These are phyloP conservation scores for Punctularia strigosozonata DNA, from an alignment of 768 basidiomycete species.

Conservation along the genomic window DNA sequence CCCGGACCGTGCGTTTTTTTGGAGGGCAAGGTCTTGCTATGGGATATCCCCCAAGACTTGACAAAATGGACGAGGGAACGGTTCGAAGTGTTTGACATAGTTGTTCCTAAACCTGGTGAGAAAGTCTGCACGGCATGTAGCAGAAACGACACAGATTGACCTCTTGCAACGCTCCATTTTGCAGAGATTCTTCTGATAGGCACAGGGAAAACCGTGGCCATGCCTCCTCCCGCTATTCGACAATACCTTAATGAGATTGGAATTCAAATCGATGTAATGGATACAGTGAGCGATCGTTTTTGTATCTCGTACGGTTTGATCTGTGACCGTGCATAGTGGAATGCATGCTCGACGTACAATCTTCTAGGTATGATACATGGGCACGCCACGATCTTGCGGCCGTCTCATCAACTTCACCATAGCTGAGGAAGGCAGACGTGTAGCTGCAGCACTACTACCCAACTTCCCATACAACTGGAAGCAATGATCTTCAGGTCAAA, in stretches of 20 bases:
- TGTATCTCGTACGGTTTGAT: neutral
- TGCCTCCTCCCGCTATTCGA: slow-evolving; percentile 57
- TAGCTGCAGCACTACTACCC: slow-evolving; percentile 86
- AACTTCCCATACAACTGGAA: slow-evolving; percentile 42
- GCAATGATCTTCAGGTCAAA: slow-evolving; percentile 16
- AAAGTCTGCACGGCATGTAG: slow-evolving; percentile 1
- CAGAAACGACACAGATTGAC: neutral
- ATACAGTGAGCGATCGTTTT: slow-evolving; percentile 43
- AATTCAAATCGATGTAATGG: slow-evolving; percentile 84
- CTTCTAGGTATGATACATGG: too few species aligned
- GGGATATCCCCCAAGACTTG: slow-evolving; percentile 63
- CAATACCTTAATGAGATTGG: slow-evolving; percentile 63
- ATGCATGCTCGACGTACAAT: slow-evolving; percentile 94
- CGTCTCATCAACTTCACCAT: too few species aligned
- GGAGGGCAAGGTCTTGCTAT: slow-evolving; percentile 78
- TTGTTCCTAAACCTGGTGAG: slow-evolving; percentile 80
- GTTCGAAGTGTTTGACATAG: slow-evolving; percentile 72
- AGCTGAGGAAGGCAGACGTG: slow-evolving; percentile 89
- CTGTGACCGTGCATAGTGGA: slow-evolving; percentile 38
- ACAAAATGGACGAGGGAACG: slow-evolving; percentile 68
- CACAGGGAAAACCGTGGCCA: slow-evolving; percentile 62
- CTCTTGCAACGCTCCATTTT: neutral
- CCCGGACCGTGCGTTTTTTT: slow-evolving; percentile 74
- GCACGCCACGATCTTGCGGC: too few species aligned
- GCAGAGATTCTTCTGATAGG: slow-evolving; percentile 86